Percentiles rank a stretch among this genome's conserved stretches.
phyloP scores from a whole-genome alignment of 495 filamentous ascomycete genomes.

The Trichoderma erinaceum region DNA sequence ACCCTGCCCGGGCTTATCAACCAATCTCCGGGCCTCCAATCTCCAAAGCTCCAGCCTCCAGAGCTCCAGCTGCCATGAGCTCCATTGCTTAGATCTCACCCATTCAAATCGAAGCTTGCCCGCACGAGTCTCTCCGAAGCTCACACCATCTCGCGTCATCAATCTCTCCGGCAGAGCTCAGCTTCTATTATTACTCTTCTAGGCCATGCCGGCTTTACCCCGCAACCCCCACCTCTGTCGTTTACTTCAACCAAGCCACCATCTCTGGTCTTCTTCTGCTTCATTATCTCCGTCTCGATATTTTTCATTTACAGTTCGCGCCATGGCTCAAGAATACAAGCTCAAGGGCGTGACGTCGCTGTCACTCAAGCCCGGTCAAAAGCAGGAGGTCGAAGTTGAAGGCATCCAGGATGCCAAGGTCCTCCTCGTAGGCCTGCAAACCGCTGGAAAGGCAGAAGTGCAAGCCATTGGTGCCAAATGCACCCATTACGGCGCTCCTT shows the following conservation, averaged over 20 bases:
- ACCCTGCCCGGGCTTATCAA: too few species aligned
- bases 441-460: neutral
- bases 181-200: neutral
- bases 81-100: too few species aligned
- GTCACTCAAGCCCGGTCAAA: slow-evolving; percentile 68
- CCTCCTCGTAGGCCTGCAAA: slow-evolving; percentile 49
- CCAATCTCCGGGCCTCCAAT: too few species aligned
- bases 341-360: slow-evolving; percentile 72
- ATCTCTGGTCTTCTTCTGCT: slow-evolving; percentile 35
- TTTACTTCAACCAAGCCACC: slow-evolving; percentile 33
- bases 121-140: neutral
- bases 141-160: slow-evolving; percentile 8
- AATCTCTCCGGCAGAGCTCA: neutral
- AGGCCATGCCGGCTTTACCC: neutral
- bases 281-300: slow-evolving; percentile 20
- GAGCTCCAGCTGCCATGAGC: too few species aligned
- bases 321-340: slow-evolving; percentile 69
- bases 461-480: slow-evolving; percentile 74
- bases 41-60: too few species aligned
- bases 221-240: slow-evolving; percentile 10
- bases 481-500: slow-evolving; percentile 87
- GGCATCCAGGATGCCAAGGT: slow-evolving; percentile 81
- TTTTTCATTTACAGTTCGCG: slow-evolving; percentile 26
- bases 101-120: neutral
- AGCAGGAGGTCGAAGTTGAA: slow-evolving; percentile 83